Evolutionary conservation across 371 early-diverging fungal species (phyloP), one percentile per base, ranked within the genome.

Genomic region (Mortierella sp.): DNA sequence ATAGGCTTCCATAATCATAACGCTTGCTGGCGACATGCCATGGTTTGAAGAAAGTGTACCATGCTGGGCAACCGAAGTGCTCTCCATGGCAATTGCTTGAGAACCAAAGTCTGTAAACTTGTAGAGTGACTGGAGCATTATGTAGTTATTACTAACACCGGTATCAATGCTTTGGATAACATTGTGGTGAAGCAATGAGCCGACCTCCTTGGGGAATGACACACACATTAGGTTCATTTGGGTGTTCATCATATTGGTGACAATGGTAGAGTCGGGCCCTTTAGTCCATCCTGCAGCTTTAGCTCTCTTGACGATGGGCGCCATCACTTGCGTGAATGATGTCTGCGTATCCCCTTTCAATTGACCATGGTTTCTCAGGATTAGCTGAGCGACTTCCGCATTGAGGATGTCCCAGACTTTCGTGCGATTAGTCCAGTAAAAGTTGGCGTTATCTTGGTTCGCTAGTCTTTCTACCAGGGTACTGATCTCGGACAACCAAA

Each of bases 211-310:
- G 16, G 78, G 78, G 60, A 78, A 73, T 12, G 64, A 39, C 0
- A 64, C 18, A n/a, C 66, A 66, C 45, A 77, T 54, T 16, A 62
- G 26, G 12, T 43, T 4, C 52, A 62, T 49, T 40, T 72, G 45
- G 1, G 22, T 18, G 0, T 2, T 10, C 72, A 72, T 22, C 57
- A 78, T 10, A 1, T 43, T 54, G 4, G 43, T 39, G 18, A 76
- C 22, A 49, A 81, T 66, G 18, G 37, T 61, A 20, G 73, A 66
- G 18, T 81, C 83, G 0, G 83, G 65, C n/a, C 83, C 83, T 16
- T 59, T 39, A 24, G 30, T 55, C 73, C 72, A 76, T 40, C 70
- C 70, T n/a, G 66, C 71, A 5, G 57, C 68, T 18, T 47, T n/a
- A 4, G 83, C 83, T 26, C 83, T 76, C 40, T 51, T 28, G 47